phyloP scores from a whole-genome alignment of 306 rosid genomes.

The Chamaecrista fasciculata region DNA sequence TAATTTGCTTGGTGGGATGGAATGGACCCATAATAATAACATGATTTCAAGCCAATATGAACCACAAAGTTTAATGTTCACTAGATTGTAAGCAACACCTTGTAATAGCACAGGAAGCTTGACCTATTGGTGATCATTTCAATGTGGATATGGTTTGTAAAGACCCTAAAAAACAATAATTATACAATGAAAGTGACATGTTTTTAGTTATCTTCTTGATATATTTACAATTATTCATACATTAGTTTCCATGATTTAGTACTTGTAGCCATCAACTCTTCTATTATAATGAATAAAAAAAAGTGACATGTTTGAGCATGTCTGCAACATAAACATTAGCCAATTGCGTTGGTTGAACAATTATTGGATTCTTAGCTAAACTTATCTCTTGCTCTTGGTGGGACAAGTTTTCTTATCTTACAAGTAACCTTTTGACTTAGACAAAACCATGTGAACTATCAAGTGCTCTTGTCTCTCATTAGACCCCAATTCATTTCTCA shows the following conservation, averaged over 20 bases:
- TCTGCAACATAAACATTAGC: background rate
- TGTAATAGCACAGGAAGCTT: background rate
- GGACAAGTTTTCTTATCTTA: background rate
- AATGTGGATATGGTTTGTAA: too few species aligned
- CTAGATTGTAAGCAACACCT: background rate
- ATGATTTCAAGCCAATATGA: background rate
- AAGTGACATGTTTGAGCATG: background rate
- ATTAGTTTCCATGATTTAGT: slow-evolving; percentile 7
- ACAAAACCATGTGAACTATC: background rate
- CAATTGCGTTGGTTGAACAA: background rate
- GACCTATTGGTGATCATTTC: background rate
- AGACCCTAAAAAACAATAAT: too few species aligned
- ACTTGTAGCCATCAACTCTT: background rate
- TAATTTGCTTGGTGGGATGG: background rate
- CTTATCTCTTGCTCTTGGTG: background rate
- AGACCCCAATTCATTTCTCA: background rate
- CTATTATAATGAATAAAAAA: background rate
- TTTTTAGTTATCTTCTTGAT: too few species aligned
- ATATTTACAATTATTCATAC: too few species aligned
- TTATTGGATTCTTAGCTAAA: background rate
- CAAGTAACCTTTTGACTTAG: background rate
- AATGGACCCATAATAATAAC: background rate
- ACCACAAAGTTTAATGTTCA: slow-evolving; percentile 1
- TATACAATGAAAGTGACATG: too few species aligned
- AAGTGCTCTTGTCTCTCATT: background rate